Conservation (phyloP, 2,329 filamentous ascomycete species). For the Stachybotrys chlorohalonatus region DNA sequence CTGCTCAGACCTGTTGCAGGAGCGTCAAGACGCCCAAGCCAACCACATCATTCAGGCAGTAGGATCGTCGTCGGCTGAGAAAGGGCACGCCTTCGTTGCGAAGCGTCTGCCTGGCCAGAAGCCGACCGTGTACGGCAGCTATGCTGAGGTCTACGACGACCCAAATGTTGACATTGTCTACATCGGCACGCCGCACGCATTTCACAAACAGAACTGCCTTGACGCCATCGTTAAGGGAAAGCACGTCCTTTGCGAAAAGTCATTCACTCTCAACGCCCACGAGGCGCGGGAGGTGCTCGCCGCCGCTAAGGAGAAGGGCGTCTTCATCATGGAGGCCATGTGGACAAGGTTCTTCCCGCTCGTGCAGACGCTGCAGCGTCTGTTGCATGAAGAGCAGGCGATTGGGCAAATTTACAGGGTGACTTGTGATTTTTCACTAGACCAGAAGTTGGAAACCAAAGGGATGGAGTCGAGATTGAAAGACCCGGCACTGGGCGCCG, state of each 20-base stretch:
- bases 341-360: constrained; percentile 35
- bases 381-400: constrained; percentile 28
- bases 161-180: constrained; percentile 34
- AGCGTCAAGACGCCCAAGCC: constrained; percentile 23
- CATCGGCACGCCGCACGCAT: constrained; percentile 34
- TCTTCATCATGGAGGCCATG: constrained; percentile 37
- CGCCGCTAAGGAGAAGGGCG: constrained; percentile 26
- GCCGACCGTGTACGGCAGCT: constrained; percentile 27
- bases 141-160: constrained; percentile 29
- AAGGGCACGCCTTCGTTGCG: constrained; percentile 26
- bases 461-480: constrained; percentile 21
- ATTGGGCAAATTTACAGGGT: constrained; percentile 28
- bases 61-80: constrained; percentile 28
- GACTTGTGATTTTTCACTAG: constrained; percentile 29
- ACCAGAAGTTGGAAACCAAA: constrained; percentile 22
- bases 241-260: constrained; percentile 35
- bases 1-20: constrained; percentile 28
- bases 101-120: constrained; percentile 16
- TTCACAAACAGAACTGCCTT: constrained; percentile 33
- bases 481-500: constrained; percentile 29
- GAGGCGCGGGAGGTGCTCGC: constrained; percentile 30
- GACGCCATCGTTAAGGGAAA: constrained; percentile 33
- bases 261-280: constrained; percentile 29
- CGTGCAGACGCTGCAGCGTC: constrained; percentile 19
- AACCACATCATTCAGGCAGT: constrained; percentile 32